These are phyloP conservation scores for Beauveria asiatica DNA, from an alignment of 2,329 filamentous ascomycete species.

Conservation along the genomic window DNA sequence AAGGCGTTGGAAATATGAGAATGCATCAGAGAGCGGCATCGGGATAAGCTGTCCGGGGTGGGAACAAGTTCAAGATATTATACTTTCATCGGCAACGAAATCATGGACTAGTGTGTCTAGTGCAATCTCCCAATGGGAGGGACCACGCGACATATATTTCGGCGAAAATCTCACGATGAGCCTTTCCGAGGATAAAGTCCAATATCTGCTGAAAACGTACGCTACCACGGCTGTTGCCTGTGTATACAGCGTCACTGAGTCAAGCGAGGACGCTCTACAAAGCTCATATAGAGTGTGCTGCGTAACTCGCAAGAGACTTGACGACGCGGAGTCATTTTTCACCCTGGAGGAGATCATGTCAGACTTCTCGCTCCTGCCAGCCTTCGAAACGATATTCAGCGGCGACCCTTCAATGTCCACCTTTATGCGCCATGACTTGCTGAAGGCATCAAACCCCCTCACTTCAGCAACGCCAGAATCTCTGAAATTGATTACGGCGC, in stretches of 20 bases:
- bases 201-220: constrained; percentile 20
- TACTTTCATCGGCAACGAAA: constrained; percentile 48
- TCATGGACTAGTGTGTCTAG: constrained; percentile 55
- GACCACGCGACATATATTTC: constrained; percentile 61
- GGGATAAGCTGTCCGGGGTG: constrained; percentile 49
- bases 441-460: constrained; percentile 53
- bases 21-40: constrained; percentile 16
- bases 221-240: constrained; percentile 17
- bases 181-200: constrained; percentile 40
- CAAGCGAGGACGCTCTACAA: constrained; percentile 1
- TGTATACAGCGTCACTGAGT: constrained; percentile 3
- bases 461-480: constrained; percentile 51
- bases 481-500: constrained; percentile 51
- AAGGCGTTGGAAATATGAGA: constrained; percentile 39
- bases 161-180: constrained; percentile 49
- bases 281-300: constrained; percentile 10
- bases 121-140: constrained; percentile 64
- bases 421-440: constrained; percentile 35
- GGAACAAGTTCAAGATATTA: constrained; percentile 62
- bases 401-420: constrained; percentile 20
- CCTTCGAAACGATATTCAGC: constrained; percentile 16
- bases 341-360: constrained; percentile 40
- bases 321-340: constrained; percentile 51
- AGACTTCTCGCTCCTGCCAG: constrained; percentile 32
- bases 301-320: constrained; percentile 26